Evolutionary conservation across 2,329 filamentous ascomycete genomes (phyloP).

Genomic region (Arthroderma sp.): DNA sequence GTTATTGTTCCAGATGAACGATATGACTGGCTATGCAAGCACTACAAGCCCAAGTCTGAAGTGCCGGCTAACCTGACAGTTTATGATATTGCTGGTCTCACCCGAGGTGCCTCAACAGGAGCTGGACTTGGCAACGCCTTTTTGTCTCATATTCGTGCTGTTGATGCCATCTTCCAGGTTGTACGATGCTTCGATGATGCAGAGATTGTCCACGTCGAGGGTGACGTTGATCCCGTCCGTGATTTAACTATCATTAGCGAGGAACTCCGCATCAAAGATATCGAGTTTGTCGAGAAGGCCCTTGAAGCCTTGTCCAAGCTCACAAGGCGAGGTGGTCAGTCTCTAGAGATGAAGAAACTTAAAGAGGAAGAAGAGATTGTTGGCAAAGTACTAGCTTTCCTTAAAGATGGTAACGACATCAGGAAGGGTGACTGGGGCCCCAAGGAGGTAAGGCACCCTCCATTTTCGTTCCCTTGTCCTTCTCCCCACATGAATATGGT

Average conservation of each 20-base stretch:
- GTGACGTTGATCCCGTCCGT: slow-evolving; percentile 87
- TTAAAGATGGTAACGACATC: slow-evolving; percentile 85
- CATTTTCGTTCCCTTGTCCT: slow-evolving; percentile 17
- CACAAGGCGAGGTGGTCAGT: slow-evolving; percentile 86
- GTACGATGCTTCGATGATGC: slow-evolving; percentile 97
- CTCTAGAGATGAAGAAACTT: slow-evolving; percentile 93
- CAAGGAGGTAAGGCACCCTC: slow-evolving; percentile 69
- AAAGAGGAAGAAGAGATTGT: slow-evolving; percentile 89
- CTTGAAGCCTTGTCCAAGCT: slow-evolving; percentile 87
- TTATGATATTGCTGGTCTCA: slow-evolving; percentile 96
- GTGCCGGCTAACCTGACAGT: slow-evolving; percentile 98
- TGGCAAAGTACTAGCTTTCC: slow-evolving; percentile 71
- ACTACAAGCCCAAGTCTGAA: slow-evolving; percentile 93
- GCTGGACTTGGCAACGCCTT: slow-evolving; percentile 96
- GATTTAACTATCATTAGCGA: slow-evolving; percentile 96
- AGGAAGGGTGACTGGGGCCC: slow-evolving; percentile 78
- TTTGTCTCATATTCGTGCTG: slow-evolving; percentile 94
- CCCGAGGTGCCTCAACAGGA: slow-evolving; percentile 89
- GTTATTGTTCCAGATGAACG: slow-evolving; percentile 94
- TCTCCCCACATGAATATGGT: slow-evolving; percentile 4
- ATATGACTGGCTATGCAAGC: slow-evolving; percentile 88
- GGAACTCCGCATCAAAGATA: slow-evolving; percentile 94
- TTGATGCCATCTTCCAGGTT: slow-evolving; percentile 96
- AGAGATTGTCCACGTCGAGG: slow-evolving; percentile 98
- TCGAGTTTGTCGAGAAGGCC: slow-evolving; percentile 95